Conservation (phyloP, 495 filamentous ascomycete genomes). For the Rostrohypoxylon terebratum region DNA sequence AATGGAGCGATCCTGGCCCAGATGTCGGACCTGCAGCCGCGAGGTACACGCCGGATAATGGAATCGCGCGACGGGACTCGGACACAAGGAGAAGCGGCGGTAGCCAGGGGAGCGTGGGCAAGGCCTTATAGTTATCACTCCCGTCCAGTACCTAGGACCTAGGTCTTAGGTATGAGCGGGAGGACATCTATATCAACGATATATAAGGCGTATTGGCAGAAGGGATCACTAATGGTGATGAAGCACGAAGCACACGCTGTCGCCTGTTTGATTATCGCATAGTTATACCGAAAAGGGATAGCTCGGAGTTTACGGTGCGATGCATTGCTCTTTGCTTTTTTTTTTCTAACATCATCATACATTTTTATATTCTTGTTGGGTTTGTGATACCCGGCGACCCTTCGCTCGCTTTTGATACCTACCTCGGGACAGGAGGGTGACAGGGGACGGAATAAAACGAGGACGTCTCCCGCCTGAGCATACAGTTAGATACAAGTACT, state of each 20-base stretch:
- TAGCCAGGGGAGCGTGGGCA: constrained; percentile 54
- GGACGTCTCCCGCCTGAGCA: constrained; percentile 12
- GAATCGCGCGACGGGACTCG: constrained; percentile 25
- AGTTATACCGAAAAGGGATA: constrained; percentile 25
- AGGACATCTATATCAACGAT: background rate
- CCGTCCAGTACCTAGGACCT: background rate
- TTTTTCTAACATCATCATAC: background rate
- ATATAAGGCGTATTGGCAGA: background rate
- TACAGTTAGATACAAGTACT: background rate
- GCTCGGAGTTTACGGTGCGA: constrained; percentile 31
- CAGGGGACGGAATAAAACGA: constrained; percentile 6
- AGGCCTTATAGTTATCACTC: constrained; percentile 49
- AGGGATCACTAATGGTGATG: constrained; percentile 20
- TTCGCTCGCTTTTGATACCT: constrained; percentile 44
- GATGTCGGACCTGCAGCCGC: constrained; percentile 58
- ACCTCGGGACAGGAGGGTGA: background rate
- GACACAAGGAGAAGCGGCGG: constrained; percentile 35
- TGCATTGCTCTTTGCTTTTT: constrained; percentile 36
- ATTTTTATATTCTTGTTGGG: constrained; percentile 29
- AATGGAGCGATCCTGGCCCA: constrained; percentile 66
- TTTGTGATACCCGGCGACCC: constrained; percentile 36
- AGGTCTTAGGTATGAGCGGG: background rate
- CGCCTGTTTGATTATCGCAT: constrained; percentile 29
- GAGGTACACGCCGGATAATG: constrained; percentile 44
- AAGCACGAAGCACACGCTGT: constrained; percentile 23